A percentile compares a stretch with the other conserved stretches of the same genome.
Conservation (phyloP, 495 filamentous ascomycete species). For the Penicilliopsis zonata region DNA sequence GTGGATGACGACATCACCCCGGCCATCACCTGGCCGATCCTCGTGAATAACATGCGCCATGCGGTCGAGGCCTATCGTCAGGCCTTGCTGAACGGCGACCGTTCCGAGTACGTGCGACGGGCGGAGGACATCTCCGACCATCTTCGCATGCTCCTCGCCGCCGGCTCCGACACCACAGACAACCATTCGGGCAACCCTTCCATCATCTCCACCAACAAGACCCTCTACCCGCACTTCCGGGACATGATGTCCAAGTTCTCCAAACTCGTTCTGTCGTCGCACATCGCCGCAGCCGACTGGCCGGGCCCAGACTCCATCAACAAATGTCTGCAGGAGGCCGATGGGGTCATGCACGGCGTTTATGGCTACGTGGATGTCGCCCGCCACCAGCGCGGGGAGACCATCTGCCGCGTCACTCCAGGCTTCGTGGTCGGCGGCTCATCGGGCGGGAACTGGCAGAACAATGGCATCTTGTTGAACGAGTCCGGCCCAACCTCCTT, state of each 20-base stretch:
- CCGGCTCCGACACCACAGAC: slow-evolving; percentile 91
- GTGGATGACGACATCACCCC: slow-evolving; percentile 69
- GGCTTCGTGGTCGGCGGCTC: slow-evolving; percentile 81
- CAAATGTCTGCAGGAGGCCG: slow-evolving; percentile 91
- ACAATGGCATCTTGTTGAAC: slow-evolving; percentile 61
- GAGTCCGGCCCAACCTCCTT: slow-evolving; percentile 65
- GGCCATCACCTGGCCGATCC: slow-evolving; percentile 73
- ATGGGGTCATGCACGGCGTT: slow-evolving; percentile 85
- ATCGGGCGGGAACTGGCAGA: slow-evolving; percentile 84
- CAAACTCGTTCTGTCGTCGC: slow-evolving; percentile 94
- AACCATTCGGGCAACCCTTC: slow-evolving; percentile 98
- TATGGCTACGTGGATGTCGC: slow-evolving; percentile 95
- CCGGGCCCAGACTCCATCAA: slow-evolving; percentile 73
- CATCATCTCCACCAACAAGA: slow-evolving; percentile 97
- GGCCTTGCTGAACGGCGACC: slow-evolving; percentile 63
- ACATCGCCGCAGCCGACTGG: slow-evolving; percentile 93
- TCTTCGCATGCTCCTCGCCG: slow-evolving; percentile 81
- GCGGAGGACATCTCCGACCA: slow-evolving; percentile 98
- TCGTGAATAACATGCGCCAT: slow-evolving; percentile 82
- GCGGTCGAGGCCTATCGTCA: slow-evolving; percentile 81
- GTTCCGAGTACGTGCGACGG: slow-evolving; percentile 79
- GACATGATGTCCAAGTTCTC: slow-evolving; percentile 99
- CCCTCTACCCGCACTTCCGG: slow-evolving; percentile 90
- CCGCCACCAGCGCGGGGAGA: slow-evolving; percentile 77
- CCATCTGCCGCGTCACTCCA: slow-evolving; percentile 77